Evolutionary conservation across 108 stramenopile genomes (phyloP).

Genomic region (Nannochloropsis salina): DNA sequence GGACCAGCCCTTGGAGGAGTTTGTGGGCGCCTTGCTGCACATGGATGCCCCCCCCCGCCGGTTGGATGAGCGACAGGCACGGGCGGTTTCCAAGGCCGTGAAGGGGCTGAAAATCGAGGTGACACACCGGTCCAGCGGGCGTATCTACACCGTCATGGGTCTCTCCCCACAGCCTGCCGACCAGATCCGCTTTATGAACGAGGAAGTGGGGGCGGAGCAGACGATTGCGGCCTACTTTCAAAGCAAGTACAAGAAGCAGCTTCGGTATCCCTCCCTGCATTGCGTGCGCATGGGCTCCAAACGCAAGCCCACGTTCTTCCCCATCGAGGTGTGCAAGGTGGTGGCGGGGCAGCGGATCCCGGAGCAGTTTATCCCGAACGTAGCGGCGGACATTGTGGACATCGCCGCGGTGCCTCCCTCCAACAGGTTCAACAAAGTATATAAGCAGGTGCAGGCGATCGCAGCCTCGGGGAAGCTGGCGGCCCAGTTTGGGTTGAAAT

Average conservation of each 20-base stretch:
- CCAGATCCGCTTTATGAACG: not conserved
- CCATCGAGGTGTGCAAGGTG: not conserved
- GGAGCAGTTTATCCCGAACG: not conserved
- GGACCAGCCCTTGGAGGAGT: slow-evolving; percentile 33
- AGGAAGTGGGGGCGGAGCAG: not conserved
- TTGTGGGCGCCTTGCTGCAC: not conserved
- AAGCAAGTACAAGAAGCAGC: slow-evolving; percentile 13
- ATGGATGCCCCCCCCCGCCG: not conserved
- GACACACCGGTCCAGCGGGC: not conserved
- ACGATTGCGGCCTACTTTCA: not conserved
- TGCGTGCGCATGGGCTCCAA: not conserved
- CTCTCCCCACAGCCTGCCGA: not conserved
- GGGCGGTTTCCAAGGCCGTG: slow-evolving; percentile 2
- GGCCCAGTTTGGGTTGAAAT: not conserved
- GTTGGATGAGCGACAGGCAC: slow-evolving; percentile 2
- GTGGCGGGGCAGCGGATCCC: not conserved
- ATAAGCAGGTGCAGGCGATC: not conserved
- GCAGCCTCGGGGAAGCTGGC: not conserved
- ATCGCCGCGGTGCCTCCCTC: not conserved
- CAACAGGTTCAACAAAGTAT: not conserved
- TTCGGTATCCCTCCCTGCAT: not conserved
- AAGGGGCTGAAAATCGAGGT: not conserved
- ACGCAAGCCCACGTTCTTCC: not conserved
- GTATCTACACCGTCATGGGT: not conserved
- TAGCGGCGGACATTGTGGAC: slow-evolving; percentile 13